These are phyloP conservation scores for Trichoderma sp. DNA, from an alignment of 2,329 filamentous ascomycete genomes.

Conservation along the genomic window DNA sequence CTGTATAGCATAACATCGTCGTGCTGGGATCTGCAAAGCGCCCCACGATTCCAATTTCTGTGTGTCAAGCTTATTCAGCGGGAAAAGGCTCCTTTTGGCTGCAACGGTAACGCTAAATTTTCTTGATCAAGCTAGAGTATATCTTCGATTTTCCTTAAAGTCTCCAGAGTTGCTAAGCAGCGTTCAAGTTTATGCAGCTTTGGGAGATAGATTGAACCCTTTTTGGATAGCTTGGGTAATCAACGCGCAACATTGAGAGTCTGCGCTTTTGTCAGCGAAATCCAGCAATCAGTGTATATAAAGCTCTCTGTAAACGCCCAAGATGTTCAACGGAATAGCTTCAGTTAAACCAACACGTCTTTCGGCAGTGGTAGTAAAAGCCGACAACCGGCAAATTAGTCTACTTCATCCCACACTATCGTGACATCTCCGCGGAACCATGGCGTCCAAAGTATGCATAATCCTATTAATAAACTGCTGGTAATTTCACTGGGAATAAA, in stretches of 20 bases:
- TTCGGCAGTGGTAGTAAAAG: background rate
- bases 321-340: background rate
- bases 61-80: conserved; percentile 23
- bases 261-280: background rate
- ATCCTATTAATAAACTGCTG: no score
- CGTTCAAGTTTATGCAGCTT: background rate
- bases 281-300: background rate
- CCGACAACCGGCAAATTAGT: background rate
- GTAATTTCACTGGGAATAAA: background rate
- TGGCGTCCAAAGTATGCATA: background rate
- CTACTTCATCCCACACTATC: background rate
- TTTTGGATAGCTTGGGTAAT: background rate
- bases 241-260: background rate
- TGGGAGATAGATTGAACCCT: background rate
- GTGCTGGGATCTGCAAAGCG: background rate
- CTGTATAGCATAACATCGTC: background rate
- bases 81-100: background rate
- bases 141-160: background rate
- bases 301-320: background rate
- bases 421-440: background rate
- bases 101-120: background rate
- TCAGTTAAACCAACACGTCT: background rate
- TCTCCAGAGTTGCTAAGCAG: background rate
- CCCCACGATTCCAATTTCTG: conserved; percentile 10
- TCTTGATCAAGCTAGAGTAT: background rate